Evolutionary conservation across 2,329 filamentous ascomycete genomes (phyloP).

Genomic region (Massarina eburnea): DNA sequence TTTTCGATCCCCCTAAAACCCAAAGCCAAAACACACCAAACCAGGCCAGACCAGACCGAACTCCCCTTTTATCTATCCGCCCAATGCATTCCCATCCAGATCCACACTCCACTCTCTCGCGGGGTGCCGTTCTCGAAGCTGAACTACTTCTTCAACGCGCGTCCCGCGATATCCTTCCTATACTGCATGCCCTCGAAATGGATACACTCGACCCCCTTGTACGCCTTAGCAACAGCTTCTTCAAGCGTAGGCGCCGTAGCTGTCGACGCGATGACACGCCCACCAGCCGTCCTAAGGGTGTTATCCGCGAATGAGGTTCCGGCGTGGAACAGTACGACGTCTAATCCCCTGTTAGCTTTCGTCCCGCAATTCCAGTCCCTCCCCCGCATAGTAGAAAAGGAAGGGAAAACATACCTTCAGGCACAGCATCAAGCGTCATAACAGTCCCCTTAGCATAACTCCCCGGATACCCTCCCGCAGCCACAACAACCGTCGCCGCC

Average conservation of each 20-base stretch:
- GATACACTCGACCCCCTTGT: constrained; percentile 77
- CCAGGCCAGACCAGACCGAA: too few relatives aligned
- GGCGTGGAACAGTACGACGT: constrained; percentile 84
- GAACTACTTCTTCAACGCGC: constrained; percentile 45
- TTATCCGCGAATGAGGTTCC: constrained; percentile 69
- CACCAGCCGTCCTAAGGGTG: constrained; percentile 75
- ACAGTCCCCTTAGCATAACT: constrained; percentile 74
- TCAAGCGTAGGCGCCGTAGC: constrained; percentile 74
- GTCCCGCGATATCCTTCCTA: constrained; percentile 81
- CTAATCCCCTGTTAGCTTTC: constrained; percentile 15
- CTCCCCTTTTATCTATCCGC: too few relatives aligned
- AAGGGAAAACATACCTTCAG: constrained; percentile 39
- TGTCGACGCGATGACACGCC: constrained; percentile 91
- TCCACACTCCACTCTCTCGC: too few relatives aligned
- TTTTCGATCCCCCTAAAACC: too few relatives aligned
- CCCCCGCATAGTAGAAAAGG: too few relatives aligned
- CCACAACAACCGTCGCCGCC: constrained; percentile 90
- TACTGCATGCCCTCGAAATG: constrained; percentile 88
- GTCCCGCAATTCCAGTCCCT: neutral
- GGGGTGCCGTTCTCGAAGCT: too few relatives aligned
- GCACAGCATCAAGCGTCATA: constrained; percentile 60
- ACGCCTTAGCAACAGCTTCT: constrained; percentile 84
- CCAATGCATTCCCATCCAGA: too few relatives aligned
- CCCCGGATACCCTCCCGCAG: constrained; percentile 87
- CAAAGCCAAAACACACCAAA: too few relatives aligned